Evolutionary conservation across 2,329 filamentous ascomycete species (phyloP).

Genomic region (Apiospora malaysiana): DNA sequence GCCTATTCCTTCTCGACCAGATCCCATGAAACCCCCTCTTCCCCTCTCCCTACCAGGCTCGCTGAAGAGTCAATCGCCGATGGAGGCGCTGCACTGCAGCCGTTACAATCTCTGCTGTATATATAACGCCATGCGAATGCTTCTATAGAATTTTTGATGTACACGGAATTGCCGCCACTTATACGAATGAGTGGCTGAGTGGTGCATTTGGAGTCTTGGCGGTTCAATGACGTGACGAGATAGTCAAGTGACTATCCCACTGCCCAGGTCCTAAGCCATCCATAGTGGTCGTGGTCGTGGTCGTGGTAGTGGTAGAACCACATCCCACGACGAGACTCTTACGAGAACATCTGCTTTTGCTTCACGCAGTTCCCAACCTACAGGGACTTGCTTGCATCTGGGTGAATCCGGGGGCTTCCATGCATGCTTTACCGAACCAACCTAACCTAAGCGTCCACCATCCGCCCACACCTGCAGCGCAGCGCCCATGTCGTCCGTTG

Average conservation of each 20-base stretch:
- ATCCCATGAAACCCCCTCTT: not conserved
- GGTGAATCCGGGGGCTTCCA: not conserved
- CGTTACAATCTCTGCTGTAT: not conserved
- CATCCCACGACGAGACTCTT: not conserved
- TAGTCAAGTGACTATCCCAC: not conserved
- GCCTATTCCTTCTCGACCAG: not conserved
- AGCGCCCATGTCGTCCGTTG: not conserved
- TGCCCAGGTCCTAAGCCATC: no score
- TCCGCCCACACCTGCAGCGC: not conserved
- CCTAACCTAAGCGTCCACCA: no score
- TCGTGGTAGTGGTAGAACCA: no score
- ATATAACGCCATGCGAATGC: not conserved
- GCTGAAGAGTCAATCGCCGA: not conserved
- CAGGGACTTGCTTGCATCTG: not conserved
- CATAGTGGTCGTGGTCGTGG: no score
- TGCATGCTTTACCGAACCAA: not conserved
- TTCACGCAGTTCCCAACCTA: not conserved
- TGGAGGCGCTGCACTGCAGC: not conserved
- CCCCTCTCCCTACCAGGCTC: not conserved
- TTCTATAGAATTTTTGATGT: not conserved
- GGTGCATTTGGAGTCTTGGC: not conserved
- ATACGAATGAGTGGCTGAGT: conserved; percentile 5
- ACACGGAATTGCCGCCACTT: not conserved
- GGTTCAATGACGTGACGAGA: not conserved
- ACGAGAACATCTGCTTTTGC: not conserved